Base-by-base conservation (phyloP, 257 asterid genomes). In the Solanum sejunctum region DNA sequence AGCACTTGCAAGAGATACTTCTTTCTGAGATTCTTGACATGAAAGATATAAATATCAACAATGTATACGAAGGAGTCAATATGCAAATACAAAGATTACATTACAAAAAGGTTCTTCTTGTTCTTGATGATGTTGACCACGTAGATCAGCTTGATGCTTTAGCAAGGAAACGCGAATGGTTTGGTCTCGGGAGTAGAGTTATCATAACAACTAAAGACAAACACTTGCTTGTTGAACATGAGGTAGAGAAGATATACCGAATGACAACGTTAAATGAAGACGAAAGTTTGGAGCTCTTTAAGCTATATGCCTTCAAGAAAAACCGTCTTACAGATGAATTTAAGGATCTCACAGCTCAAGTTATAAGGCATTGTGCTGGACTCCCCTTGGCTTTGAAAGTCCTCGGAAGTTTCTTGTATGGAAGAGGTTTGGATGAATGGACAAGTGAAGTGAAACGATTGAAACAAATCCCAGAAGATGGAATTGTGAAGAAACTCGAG, bases 381-480 rank as follows among this genome's bases (percentile, higher is more conserved):
- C 83, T 57, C 6, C 86, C 86, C 11, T 57, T 84, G 36, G 86
- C 86, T 54, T n/a, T 84, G 32, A 21, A 23, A 73, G 86, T 84
- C 26, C 15, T 57, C 12, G 86, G 86, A 1, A 23, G 36, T 36
- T 70, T 39, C 70, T 57, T 84, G 60, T 73, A 43, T 60, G 71
- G 72, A 21, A 57, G 75, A 73, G 63, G 21, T 54, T 32, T 71
- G 21, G 23, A 3, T 39, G 28, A 56, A n/a, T 84, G 86, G 83
- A 36, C 1, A 60, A 84, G 83, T 26, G 60, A 51, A 84, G 49
- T 84, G 0, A 43, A 20, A 4, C 28, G 83, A 8, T 20, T 84
- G 32, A 4, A 57, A 51, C 45, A 72, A 23, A 55, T 75, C 16
- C 77, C 84, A 21, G 43, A 84, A 57, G 12, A 43, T 3, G 4